Base-by-base conservation (phyloP, 768 basidiomycete genomes). In the Termitomyces sp. region DNA sequence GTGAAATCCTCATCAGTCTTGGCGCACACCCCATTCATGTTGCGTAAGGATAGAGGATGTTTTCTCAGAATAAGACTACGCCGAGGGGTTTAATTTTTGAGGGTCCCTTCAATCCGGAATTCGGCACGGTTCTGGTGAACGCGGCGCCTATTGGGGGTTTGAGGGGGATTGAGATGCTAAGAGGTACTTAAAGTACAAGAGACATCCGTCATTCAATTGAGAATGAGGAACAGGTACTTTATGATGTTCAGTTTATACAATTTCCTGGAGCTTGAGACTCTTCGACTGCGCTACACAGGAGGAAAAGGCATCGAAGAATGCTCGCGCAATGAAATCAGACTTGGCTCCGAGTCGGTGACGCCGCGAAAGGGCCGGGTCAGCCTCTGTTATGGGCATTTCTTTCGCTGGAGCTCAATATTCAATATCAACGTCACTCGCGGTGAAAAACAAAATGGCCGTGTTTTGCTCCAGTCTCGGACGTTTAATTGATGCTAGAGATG, bases 331-430 rank as follows among this genome's bases (percentile, higher is more conserved):
- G 48, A 34, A 34, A 49, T 48, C 20, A 34, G 31, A 31, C 46
- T 48, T 48, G 48, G 22, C 31, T 49, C 48, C 48, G 48, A 49
- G 48, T 49, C 48, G 47, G 47, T 9, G 31, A 22, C 12, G 22
- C 47, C 47, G 29, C 31, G 31, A 48, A 34, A 49, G 47, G 20
- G 13, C 20, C n/a, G 20, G 32, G 32, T 49, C 20, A 14, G 22
- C 32, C 48, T 49, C 32, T 34, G 31, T 34, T 49, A 49, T 49
- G 48, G 32, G 32, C 20, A 49, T 49, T 49, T 31, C 48, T 49
- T 49, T 49, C 48, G 48, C 48, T 49, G 48, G 48, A 34, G 13
- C n/a, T 48, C 47, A 48, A 32, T 32, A 48, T 48, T 48, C 47
- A 49, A 49, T 49, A 20, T 14, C 2, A 49, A 49, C 31, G 47